Conservation (phyloP, 2,329 filamentous ascomycete genomes). For the Penicillium sp. region DNA sequence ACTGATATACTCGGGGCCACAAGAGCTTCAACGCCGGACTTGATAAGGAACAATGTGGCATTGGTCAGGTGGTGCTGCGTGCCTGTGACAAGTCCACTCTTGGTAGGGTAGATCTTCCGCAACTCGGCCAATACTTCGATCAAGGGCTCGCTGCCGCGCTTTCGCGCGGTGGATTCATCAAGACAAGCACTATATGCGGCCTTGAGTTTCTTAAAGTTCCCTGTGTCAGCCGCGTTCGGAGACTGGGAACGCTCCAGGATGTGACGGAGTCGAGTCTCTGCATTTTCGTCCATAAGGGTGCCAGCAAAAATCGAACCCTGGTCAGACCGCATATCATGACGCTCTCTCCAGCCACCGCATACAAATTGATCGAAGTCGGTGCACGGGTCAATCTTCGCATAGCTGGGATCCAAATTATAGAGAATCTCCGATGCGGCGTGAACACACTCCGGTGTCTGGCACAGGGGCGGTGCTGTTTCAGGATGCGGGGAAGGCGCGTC, state of each 20-base stretch:
- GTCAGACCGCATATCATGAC: conserved; percentile 64
- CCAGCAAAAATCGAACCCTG: conserved; percentile 60
- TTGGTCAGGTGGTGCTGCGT: conserved; percentile 33
- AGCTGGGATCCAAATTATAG: conserved; percentile 60
- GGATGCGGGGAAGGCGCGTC: conserved; percentile 13
- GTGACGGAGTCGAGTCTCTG: conserved; percentile 58
- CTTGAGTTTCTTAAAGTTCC: conserved; percentile 65
- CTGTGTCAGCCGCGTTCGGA: conserved; percentile 32
- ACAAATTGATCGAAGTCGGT: conserved; percentile 66
- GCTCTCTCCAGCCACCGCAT: conserved; percentile 64
- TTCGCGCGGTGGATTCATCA: conserved; percentile 57
- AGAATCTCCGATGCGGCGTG: conserved; percentile 62
- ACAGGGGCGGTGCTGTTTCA: conserved; percentile 37
- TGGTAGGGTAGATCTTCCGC: conserved; percentile 45
- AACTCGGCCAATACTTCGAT: conserved; percentile 55
- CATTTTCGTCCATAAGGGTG: conserved; percentile 60
- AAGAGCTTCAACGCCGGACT: conserved; percentile 38
- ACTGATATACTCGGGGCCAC: conserved; percentile 34
- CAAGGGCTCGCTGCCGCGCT: conserved; percentile 57
- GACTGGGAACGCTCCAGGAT: conserved; percentile 56
- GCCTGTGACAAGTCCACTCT: conserved; percentile 23
- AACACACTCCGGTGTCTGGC: conserved; percentile 60
- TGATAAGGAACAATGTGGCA: conserved; percentile 38
- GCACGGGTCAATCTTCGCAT: conserved; percentile 64
- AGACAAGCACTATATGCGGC: conserved; percentile 64